Percentiles rank a stretch among this genome's conserved stretches.
Evolutionary conservation across 768 basidiomycete species (phyloP).

Genomic region (Mycena galericulata): DNA sequence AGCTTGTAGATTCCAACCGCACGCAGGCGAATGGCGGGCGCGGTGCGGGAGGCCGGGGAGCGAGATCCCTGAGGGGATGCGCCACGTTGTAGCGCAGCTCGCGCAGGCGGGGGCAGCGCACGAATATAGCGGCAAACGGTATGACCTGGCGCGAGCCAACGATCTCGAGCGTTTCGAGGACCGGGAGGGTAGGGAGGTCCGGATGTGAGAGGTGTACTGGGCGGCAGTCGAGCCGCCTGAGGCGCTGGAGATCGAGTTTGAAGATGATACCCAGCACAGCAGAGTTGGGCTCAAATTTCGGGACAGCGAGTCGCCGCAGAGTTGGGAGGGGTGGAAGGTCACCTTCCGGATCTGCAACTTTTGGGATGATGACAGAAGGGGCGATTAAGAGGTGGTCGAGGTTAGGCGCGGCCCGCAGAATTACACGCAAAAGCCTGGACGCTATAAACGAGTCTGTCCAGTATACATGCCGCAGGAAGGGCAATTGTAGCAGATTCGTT

Average conservation of each 20-base stretch:
- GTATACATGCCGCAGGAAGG: too few relatives aligned
- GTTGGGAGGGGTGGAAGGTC: background rate
- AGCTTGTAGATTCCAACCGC: background rate
- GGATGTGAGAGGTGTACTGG: background rate
- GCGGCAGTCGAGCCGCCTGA: slow-evolving; percentile 5
- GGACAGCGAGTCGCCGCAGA: background rate
- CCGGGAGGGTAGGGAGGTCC: background rate
- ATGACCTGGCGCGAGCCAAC: background rate
- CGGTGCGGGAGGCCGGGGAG: background rate
- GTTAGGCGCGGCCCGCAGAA: too few relatives aligned
- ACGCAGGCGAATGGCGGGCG: background rate
- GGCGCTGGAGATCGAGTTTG: background rate
- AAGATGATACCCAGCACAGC: background rate
- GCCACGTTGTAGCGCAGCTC: slow-evolving; percentile 21
- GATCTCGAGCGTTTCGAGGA: background rate
- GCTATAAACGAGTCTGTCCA: too few relatives aligned
- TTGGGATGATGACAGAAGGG: background rate
- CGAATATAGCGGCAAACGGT: slow-evolving; percentile 8
- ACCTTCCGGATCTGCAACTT: background rate
- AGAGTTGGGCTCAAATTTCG: background rate
- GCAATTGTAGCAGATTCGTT: too few relatives aligned
- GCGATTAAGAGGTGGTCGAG: slow-evolving; percentile 17
- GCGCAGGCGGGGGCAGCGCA: slow-evolving; percentile 11
- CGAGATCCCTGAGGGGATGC: background rate
- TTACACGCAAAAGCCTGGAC: too few relatives aligned